Evolutionary conservation across 106 monocot genomes (phyloP), one percentile per base, ranked within the genome.

Genomic region (Xerophyta viscosa): DNA sequence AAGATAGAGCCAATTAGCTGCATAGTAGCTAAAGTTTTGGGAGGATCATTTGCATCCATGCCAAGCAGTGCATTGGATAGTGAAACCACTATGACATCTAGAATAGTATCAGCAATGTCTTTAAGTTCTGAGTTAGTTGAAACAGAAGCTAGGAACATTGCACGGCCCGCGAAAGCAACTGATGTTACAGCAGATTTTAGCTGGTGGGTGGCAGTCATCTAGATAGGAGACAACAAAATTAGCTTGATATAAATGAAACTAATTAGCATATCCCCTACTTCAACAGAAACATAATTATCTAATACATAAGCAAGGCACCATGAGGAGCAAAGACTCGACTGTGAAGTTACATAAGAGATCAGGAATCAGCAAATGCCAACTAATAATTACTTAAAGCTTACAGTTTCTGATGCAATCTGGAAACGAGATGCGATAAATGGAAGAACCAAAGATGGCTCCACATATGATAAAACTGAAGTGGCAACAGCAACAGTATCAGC

Each of bases 21-120:
- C 98, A 98, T 90, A n/a, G 86, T 77, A 47, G 90, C 98, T 53
- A 90, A 67, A 37, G 98, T 90, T 68, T 98, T 98, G 10, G 98
- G 98, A 41, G 98, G 98, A 83, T 98, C 98, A 79, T 98, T 98
- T 27, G 98, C 98, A 83, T 98, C 96, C 69, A 98, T 82, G 43
- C 98, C 98, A 50, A 98, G 86, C 61, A 98, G 74, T 42, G 98
- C 81, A 72, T 90, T 90, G 43, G 98, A 98, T 15, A 98, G 41
- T 48, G 86, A 82, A n/a, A 66, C 57, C 28, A 59, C 20, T 45
- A 98, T 61, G 49, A 98, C 66, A 71, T 80, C 75, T 60, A 64
- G 27, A 7, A 68, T 66, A 37, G 44, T 23, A 56, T 82, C 74
- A 70, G 25, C 20, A 42, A 23, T 21, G 46, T 31, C 48, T 50